Conservation (phyloP, 169 alveolate species). For the Perkinsus marinus region DNA sequence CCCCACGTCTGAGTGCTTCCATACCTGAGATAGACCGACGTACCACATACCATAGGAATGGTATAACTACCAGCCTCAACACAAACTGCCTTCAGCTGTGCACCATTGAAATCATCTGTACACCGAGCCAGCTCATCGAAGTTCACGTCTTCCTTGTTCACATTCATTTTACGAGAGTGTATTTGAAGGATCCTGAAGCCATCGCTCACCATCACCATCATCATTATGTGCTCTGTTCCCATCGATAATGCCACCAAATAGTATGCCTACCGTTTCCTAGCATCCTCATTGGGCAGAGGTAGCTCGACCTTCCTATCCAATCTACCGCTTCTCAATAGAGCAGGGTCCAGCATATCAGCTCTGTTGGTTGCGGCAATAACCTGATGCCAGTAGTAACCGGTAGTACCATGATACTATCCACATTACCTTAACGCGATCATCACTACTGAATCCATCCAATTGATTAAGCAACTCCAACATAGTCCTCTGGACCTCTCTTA, state of each 20-base stretch:
- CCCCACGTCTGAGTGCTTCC: slow-evolving; percentile 11
- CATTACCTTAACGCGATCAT: slow-evolving; percentile 66
- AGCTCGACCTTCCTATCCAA: slow-evolving; percentile 96
- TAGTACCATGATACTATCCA: neutral
- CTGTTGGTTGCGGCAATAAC: slow-evolving; percentile 98
- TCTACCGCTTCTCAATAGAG: slow-evolving; percentile 95
- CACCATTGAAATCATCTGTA: slow-evolving; percentile 91
- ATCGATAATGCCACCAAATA: neutral
- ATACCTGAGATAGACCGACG: too few species aligned
- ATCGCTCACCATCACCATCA: neutral
- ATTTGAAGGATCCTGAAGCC: slow-evolving; percentile 88
- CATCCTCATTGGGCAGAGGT: slow-evolving; percentile 97
- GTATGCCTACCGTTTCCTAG: slow-evolving; percentile 18
- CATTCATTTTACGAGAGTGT: slow-evolving; percentile 97
- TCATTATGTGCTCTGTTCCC: neutral
- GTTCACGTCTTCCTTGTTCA: slow-evolving; percentile 84
- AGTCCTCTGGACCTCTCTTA: slow-evolving; percentile 96
- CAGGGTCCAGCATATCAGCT: slow-evolving; percentile 97
- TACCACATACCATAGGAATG: too few species aligned
- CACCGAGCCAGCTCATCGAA: slow-evolving; percentile 90
- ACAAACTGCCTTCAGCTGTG: slow-evolving; percentile 85
- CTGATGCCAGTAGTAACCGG: slow-evolving; percentile 11
- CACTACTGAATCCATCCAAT: slow-evolving; percentile 82
- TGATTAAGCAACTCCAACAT: slow-evolving; percentile 96
- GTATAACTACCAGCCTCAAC: slow-evolving; percentile 90